These are phyloP conservation scores for Fusarium keratoplasticum DNA, from an alignment of 2,329 filamentous ascomycete species.

Conservation along the genomic window DNA sequence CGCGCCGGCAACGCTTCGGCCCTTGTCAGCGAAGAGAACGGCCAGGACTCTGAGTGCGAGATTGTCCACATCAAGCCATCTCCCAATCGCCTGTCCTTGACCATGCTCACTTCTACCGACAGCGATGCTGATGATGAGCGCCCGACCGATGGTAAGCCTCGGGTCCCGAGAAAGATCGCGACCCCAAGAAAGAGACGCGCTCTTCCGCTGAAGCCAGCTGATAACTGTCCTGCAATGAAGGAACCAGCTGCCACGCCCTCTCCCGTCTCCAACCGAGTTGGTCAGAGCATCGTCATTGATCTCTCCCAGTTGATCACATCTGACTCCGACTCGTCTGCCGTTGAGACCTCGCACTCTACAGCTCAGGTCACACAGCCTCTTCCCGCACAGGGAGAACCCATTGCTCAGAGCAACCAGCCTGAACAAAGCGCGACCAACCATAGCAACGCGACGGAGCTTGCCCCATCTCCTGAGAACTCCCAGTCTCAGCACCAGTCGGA, in stretches of 20 bases:
- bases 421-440: neutral
- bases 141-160: neutral
- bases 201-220: neutral
- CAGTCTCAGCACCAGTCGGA: neutral
- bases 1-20: neutral
- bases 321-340: constrained; percentile 25
- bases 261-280: neutral
- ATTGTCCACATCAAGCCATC: constrained; percentile 5
- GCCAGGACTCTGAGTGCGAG: constrained; percentile 14
- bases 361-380: neutral
- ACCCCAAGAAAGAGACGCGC: neutral
- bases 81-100: constrained; percentile 1
- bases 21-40: neutral
- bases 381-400: neutral
- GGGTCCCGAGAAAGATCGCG: neutral
- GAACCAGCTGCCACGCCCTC: neutral
- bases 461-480: neutral
- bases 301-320: constrained; percentile 18
- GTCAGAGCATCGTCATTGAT: constrained; percentile 11
- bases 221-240: neutral
- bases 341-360: neutral
- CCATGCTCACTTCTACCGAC: neutral
- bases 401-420: neutral
- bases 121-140: constrained; percentile 13
- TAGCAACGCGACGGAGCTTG: neutral